These are phyloP conservation scores for Colletotrichum higginsianum DNA, from an alignment of 2,329 filamentous ascomycete species.

Conservation along the genomic window DNA sequence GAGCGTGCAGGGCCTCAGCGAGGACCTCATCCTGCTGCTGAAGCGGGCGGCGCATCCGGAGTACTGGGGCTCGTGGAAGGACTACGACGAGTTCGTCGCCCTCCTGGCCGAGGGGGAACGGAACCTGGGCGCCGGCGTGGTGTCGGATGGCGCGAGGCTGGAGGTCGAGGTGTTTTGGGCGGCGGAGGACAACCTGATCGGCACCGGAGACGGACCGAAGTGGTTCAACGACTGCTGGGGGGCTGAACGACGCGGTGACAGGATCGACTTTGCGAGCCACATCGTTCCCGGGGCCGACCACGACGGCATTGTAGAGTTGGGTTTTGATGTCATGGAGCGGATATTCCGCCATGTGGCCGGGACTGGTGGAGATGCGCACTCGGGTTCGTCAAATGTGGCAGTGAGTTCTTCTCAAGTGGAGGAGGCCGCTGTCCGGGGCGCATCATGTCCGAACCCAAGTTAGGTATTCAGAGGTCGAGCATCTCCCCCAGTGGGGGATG, in stretches of 20 bases:
- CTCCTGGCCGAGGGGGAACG: slow-evolving; percentile 43
- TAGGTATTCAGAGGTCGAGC: not conserved
- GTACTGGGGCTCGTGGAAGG: slow-evolving; percentile 51
- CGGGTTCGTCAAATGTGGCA: not conserved
- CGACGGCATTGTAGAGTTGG: slow-evolving; percentile 9
- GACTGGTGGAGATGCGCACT: not conserved
- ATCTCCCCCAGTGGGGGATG: not conserved
- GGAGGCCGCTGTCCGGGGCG: not conserved
- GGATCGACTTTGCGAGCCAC: slow-evolving; percentile 45
- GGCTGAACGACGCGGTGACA: slow-evolving; percentile 12
- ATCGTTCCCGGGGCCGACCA: slow-evolving; percentile 48
- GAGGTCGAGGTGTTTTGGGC: slow-evolving; percentile 48
- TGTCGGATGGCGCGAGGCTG: slow-evolving; percentile 42
- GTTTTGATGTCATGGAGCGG: slow-evolving; percentile 18
- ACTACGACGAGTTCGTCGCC: slow-evolving; percentile 50
- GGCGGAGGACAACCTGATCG: slow-evolving; percentile 50
- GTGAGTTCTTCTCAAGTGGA: not conserved
- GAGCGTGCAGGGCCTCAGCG: slow-evolving; percentile 46
- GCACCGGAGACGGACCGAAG: slow-evolving; percentile 45
- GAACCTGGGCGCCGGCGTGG: not conserved
- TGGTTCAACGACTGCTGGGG: slow-evolving; percentile 51
- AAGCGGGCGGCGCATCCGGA: slow-evolving; percentile 42
- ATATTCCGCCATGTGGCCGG: slow-evolving; percentile 24
- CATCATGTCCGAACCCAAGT: not conserved
- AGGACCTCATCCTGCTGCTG: slow-evolving; percentile 50